These are phyloP conservation scores for Lentithecium fluviatile DNA, from an alignment of 495 filamentous ascomycete genomes.

Conservation along the genomic window DNA sequence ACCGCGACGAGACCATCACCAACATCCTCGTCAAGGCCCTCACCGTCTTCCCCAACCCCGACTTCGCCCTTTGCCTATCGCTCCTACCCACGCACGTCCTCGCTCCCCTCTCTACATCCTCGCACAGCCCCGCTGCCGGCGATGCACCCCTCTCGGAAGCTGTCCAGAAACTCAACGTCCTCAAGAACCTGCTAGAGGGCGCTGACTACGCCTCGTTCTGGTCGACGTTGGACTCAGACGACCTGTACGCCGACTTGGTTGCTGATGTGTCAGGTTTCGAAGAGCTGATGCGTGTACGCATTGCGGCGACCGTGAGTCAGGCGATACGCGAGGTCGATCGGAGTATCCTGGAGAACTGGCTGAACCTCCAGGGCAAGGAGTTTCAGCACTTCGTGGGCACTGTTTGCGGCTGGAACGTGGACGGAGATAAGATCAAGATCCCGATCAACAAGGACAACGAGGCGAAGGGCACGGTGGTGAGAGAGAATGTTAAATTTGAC, in stretches of 20 bases:
- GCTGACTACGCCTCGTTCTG: constrained; percentile 91
- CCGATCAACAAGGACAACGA: constrained; percentile 98
- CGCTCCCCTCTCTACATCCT: constrained; percentile 50
- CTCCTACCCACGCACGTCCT: constrained; percentile 81
- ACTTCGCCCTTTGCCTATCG: constrained; percentile 90
- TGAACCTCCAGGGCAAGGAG: constrained; percentile 70
- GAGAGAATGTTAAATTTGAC: constrained; percentile 94
- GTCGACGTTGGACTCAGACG: constrained; percentile 86
- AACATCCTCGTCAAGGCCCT: constrained; percentile 98
- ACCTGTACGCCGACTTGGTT: constrained; percentile 92
- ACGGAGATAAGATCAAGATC: constrained; percentile 62
- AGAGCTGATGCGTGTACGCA: constrained; percentile 88
- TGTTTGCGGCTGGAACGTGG: constrained; percentile 84
- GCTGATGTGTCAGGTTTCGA: constrained; percentile 96
- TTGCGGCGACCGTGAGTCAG: constrained; percentile 85
- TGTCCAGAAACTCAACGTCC: constrained; percentile 78
- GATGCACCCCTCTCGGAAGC: constrained; percentile 72
- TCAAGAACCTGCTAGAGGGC: constrained; percentile 80
- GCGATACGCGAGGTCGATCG: constrained; percentile 79
- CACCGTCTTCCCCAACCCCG: constrained; percentile 93
- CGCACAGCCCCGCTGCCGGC: constrained; percentile 45
- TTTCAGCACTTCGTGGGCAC: constrained; percentile 78
- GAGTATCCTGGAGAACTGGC: constrained; percentile 77
- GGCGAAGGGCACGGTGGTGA: constrained; percentile 91
- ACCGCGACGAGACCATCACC: constrained; percentile 93